phyloP scores from a whole-genome alignment of 257 asterid species.

The Solanum virginianum region DNA sequence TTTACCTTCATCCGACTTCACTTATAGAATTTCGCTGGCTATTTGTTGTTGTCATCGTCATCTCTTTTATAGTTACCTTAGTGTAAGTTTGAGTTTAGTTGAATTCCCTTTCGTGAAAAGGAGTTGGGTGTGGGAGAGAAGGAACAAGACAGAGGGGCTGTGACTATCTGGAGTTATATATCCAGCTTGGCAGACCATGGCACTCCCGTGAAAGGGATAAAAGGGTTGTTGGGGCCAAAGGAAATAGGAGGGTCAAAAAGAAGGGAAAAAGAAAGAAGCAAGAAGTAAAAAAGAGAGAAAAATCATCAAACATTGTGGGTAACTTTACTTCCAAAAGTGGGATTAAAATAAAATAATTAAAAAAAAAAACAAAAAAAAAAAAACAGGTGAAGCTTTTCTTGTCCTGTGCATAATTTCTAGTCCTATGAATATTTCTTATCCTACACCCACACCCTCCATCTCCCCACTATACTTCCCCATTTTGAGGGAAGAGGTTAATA shows the following conservation, averaged over 20 bases:
- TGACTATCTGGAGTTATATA: slow-evolving; percentile 17
- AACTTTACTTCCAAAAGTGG: not conserved
- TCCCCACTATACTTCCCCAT: slow-evolving; percentile 8
- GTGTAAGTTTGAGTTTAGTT: slow-evolving; percentile 21
- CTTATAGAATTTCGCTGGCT: too few relatives aligned
- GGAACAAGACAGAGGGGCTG: slow-evolving; percentile 28
- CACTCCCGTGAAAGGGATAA: slow-evolving; percentile 59
- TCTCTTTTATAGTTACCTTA: not conserved
- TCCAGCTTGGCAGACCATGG: slow-evolving; percentile 59
- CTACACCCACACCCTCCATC: slow-evolving; percentile 14
- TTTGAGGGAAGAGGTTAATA: slow-evolving; percentile 11
- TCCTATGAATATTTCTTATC: slow-evolving; percentile 8
- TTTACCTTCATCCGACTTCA: fast-evolving
- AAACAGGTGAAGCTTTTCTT: slow-evolving; percentile 5
- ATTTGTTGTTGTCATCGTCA: too few relatives aligned
- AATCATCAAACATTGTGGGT: not conserved
- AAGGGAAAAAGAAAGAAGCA: slow-evolving; percentile 1
- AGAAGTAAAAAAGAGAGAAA: not conserved
- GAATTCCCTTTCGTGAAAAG: slow-evolving; percentile 48
- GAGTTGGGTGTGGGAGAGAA: slow-evolving; percentile 33
- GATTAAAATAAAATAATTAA: not conserved
- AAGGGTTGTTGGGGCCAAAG: slow-evolving; percentile 53
- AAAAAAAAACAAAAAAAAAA: slow-evolving; percentile 15
- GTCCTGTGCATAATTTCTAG: slow-evolving; percentile 12
- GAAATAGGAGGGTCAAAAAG: slow-evolving; percentile 12